phyloP scores from a whole-genome alignment of 2,329 filamentous ascomycete species.

The Xylariaceae sp. region DNA sequence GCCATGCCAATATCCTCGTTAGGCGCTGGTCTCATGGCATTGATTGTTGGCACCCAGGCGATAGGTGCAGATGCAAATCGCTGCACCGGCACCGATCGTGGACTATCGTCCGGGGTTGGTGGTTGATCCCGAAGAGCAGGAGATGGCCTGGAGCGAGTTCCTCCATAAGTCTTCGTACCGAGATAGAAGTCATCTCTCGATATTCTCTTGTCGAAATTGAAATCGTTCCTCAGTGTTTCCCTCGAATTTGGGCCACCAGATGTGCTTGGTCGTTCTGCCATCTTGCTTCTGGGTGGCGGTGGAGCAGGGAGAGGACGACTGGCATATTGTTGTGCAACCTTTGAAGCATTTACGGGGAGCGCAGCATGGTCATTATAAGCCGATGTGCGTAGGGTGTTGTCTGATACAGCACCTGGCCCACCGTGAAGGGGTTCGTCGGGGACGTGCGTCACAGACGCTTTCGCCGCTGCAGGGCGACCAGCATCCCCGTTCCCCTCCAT shows the following conservation, averaged over 20 bases:
- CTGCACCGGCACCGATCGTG: constrained; percentile 40
- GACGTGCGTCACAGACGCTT: constrained; percentile 39
- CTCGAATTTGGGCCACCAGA: constrained; percentile 45
- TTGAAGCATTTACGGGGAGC: constrained; percentile 26
- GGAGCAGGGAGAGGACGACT: constrained; percentile 35
- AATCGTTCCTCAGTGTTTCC: constrained; percentile 36
- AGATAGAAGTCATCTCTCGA: constrained; percentile 53
- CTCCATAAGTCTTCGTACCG: constrained; percentile 39
- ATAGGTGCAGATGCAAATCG: constrained; percentile 41
- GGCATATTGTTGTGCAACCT: constrained; percentile 32
- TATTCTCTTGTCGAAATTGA: constrained; percentile 49
- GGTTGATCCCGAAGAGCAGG: constrained; percentile 49
- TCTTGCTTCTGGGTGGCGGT: constrained; percentile 33
- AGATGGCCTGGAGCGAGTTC: constrained; percentile 46
- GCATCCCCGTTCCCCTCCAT: constrained; percentile 29
- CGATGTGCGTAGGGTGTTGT: constrained; percentile 34
- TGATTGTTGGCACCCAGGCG: constrained; percentile 50
- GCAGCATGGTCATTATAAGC: constrained; percentile 37
- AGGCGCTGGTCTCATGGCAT: constrained; percentile 50
- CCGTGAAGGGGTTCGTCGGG: constrained; percentile 36
- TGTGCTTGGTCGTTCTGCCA: constrained; percentile 49
- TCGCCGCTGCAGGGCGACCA: constrained; percentile 33
- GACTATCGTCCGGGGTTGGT: constrained; percentile 52
- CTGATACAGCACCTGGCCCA: constrained; percentile 40
- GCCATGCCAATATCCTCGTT: constrained; percentile 71